A percentile compares a stretch with the other conserved stretches of the same genome.
Conservation (phyloP, 345 rosid genomes). For the Atalantia buxifolia region DNA sequence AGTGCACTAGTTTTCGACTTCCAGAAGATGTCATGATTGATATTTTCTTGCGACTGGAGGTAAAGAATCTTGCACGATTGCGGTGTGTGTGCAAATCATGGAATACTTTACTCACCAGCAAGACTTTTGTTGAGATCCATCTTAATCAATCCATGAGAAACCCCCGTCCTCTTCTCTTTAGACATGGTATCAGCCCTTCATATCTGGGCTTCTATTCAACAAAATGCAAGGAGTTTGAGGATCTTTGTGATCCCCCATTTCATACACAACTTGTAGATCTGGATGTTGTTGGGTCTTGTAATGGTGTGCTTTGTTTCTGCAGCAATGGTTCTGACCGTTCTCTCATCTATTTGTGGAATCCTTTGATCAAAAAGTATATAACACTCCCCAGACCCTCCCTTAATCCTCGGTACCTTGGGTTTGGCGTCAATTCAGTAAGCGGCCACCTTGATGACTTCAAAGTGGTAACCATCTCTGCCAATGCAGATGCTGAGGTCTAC, state of each 20-base stretch:
- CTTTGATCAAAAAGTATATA: slow-evolving; percentile 1
- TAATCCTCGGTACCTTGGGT: slow-evolving; percentile 16
- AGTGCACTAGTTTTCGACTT: neutral
- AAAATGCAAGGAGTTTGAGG: neutral
- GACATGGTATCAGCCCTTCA: slow-evolving; percentile 2
- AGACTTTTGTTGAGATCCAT: slow-evolving; percentile 1
- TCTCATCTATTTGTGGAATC: slow-evolving; percentile 17
- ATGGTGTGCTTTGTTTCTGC: slow-evolving; percentile 17
- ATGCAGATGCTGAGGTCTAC: slow-evolving; percentile 14
- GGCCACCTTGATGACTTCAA: slow-evolving; percentile 13
- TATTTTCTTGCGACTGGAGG: slow-evolving; percentile 1
- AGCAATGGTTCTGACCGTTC: slow-evolving; percentile 5
- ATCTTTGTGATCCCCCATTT: slow-evolving; percentile 9
- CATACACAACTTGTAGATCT: neutral
- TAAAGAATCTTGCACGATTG: slow-evolving; percentile 1
- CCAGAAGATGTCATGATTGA: slow-evolving; percentile 10
- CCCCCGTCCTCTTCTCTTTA: neutral
- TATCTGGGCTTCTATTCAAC: slow-evolving; percentile 1
- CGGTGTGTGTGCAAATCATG: slow-evolving; percentile 17
- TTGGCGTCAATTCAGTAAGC: slow-evolving; percentile 10
- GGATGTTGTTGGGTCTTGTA: slow-evolving; percentile 6
- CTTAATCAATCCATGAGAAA: neutral
- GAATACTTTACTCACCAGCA: slow-evolving; percentile 10
- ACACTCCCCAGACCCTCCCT: slow-evolving; percentile 6
- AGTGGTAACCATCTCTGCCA: slow-evolving; percentile 11